Conservation (phyloP, 2,329 filamentous ascomycete species). For the Chaetothyriales sp. region DNA sequence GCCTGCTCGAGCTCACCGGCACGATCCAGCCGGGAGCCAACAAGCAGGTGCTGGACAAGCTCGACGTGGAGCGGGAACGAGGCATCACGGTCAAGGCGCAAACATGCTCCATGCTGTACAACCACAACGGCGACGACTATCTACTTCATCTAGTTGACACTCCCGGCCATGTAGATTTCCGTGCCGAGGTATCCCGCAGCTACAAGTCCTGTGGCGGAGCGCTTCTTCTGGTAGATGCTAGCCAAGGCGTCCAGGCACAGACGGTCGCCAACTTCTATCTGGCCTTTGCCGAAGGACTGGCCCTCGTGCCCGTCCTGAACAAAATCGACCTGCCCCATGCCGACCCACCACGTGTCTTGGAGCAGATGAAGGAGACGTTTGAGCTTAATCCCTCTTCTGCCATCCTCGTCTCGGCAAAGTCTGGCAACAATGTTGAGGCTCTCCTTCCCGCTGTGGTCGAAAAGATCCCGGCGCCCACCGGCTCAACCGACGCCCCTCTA, state of each 20-base stretch:
- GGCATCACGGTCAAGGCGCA: conserved; percentile 98
- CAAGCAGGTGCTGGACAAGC: conserved; percentile 91
- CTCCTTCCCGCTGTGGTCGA: conserved; percentile 77
- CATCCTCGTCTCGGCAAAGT: conserved; percentile 80
- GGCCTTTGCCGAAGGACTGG: conserved; percentile 79
- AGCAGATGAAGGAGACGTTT: conserved; percentile 75
- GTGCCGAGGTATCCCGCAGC: conserved; percentile 86
- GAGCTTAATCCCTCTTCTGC: conserved; percentile 69
- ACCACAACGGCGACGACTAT: conserved; percentile 72
- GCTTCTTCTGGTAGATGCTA: conserved; percentile 83
- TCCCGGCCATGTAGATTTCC: conserved; percentile 93
- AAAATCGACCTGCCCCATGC: conserved; percentile 89
- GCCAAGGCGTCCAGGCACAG: conserved; percentile 91
- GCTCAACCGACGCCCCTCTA: conserved; percentile 58
- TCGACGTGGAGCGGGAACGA: conserved; percentile 89
- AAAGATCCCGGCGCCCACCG: conserved; percentile 65
- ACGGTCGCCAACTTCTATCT: conserved; percentile 98
- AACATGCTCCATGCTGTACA: conserved; percentile 96
- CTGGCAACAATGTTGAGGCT: conserved; percentile 71
- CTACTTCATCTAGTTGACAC: conserved; percentile 92
- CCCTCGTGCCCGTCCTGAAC: conserved; percentile 84
- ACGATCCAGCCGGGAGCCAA: conserved; percentile 78
- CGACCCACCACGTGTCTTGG: conserved; percentile 70
- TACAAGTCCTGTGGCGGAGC: conserved; percentile 95
- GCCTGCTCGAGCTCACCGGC: conserved; percentile 82